Base-by-base conservation (phyloP, 192 early-diverging fungal species). In the Linnemannia schmuckeri region DNA sequence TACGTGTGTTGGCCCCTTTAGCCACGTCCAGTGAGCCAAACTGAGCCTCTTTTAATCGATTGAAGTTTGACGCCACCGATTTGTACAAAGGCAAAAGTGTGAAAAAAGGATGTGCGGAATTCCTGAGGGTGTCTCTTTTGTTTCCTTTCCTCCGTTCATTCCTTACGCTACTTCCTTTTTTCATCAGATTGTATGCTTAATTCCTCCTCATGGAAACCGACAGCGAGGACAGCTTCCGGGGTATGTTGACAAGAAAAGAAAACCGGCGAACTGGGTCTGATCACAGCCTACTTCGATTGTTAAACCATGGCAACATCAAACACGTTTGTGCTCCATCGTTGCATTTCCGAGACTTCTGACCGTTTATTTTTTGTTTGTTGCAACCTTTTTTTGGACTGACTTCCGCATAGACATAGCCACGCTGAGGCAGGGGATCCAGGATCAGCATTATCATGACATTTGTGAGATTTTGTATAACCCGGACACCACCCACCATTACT, bases 401-500 rank as follows among this genome's bases (percentile, higher is more conserved):
- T 66, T 44, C 6, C 66, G 17, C 12, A 2, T 42, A 8, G 18
- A 46, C 61, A 8, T 46, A 81, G 76, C 27, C 6, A 27, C 71
- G 3, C 68, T 87, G 20, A 87, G 77, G 49, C 74, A 78, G 18
- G 85, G 70, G 22, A 81, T 87, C n/a, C 72, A 81, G 6, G 75
- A 87, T 7, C 63, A 66, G 24, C 85, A 87, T 24, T 37, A 80
- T 37, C 63, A 81, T 38, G 80, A 87, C 40, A 78, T 87, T 13
- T 81, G 74, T 8, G 85, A 87, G 15, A 87, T 87, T n/a, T 33
- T 87, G 17, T 81, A 73, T 75, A 72, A 76, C 4, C 20, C 40
- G 0, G 85, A 87, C 47, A 78, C 72, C 1, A 87, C 68, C 13
- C 79, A 78, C 18, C 79, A 87, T 42, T 87, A 87, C 72, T 87